Evolutionary conservation across 139 green algal genomes (phyloP).

Genomic region (Chlamydomonas asymmetrica): DNA sequence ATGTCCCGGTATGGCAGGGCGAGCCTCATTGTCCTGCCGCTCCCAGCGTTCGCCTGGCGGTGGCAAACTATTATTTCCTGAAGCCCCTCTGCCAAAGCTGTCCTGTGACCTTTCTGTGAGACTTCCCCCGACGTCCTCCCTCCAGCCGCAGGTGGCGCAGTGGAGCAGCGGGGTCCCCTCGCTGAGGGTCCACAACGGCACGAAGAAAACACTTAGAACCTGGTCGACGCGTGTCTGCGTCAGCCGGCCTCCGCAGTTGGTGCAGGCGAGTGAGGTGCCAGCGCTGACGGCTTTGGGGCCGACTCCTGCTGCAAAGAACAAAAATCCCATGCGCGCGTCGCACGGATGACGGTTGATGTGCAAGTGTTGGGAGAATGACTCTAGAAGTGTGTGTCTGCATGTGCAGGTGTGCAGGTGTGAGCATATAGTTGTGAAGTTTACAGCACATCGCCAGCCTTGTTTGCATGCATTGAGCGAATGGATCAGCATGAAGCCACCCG

Average conservation of each 20-base stretch:
- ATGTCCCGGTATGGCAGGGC: too few relatives aligned
- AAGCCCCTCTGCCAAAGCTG: too few relatives aligned
- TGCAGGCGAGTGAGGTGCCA: too few relatives aligned
- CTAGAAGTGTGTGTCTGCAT: neutral
- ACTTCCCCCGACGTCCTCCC: too few relatives aligned
- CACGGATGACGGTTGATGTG: neutral
- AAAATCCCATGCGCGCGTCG: too few relatives aligned
- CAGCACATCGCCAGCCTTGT: neutral
- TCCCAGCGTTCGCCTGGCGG: too few relatives aligned
- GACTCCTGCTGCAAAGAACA: too few relatives aligned
- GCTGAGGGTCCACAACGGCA: neutral
- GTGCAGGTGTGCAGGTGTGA: neutral
- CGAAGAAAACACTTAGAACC: neutral
- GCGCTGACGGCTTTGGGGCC: too few relatives aligned
- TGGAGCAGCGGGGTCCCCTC: neutral
- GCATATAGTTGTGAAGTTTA: neutral
- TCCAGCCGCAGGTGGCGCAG: conserved; percentile 16
- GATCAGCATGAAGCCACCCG: too few relatives aligned
- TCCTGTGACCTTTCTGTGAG: too few relatives aligned
- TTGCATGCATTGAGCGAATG: neutral
- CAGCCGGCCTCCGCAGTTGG: neutral
- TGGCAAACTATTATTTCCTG: too few relatives aligned
- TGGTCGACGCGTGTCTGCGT: neutral
- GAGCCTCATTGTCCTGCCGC: too few relatives aligned
- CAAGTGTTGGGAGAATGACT: neutral